phyloP scores from a whole-genome alignment of 306 rosid genomes.

The Adenanthera pavonina region DNA sequence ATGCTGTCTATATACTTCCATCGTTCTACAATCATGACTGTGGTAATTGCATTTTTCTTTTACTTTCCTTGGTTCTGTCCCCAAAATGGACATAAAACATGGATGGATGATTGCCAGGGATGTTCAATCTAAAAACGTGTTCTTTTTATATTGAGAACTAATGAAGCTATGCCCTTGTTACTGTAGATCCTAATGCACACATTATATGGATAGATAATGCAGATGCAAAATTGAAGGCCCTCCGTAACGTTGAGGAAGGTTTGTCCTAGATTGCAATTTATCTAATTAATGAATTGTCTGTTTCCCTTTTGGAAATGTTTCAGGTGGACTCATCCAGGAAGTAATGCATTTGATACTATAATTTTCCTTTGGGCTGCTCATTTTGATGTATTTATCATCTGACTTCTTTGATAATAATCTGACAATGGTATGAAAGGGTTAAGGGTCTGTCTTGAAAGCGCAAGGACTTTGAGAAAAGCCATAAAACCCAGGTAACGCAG shows the following conservation, averaged over 20 bases:
- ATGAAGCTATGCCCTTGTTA: slow-evolving; percentile 17
- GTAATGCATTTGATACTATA: slow-evolving; percentile 14
- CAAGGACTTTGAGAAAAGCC: neutral
- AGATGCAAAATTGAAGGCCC: slow-evolving; percentile 77
- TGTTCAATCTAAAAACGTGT: slow-evolving; percentile 7
- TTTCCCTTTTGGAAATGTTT: slow-evolving; percentile 23
- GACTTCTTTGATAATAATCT: neutral
- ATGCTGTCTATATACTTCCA: slow-evolving; percentile 88
- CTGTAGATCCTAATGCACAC: slow-evolving; percentile 92
- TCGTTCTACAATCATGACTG: slow-evolving; percentile 96
- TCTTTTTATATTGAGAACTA: slow-evolving; percentile 24
- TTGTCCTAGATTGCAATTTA: slow-evolving; percentile 27
- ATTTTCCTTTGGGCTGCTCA: neutral
- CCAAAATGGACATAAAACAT: slow-evolving; percentile 9
- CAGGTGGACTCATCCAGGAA: slow-evolving; percentile 6
- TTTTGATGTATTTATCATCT: slow-evolving; percentile 16
- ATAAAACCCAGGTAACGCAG: no score
- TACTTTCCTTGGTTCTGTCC: slow-evolving; percentile 17
- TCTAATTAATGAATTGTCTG: neutral
- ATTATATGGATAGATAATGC: slow-evolving; percentile 85
- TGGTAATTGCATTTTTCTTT: slow-evolving; percentile 53
- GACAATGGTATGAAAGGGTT: neutral
- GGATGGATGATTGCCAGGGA: neutral
- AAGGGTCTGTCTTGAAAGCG: neutral
- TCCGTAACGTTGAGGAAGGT: slow-evolving; percentile 80